These are phyloP conservation scores for Clavispora fructus DNA, from an alignment of 805 yeast genomes.

Conservation along the genomic window DNA sequence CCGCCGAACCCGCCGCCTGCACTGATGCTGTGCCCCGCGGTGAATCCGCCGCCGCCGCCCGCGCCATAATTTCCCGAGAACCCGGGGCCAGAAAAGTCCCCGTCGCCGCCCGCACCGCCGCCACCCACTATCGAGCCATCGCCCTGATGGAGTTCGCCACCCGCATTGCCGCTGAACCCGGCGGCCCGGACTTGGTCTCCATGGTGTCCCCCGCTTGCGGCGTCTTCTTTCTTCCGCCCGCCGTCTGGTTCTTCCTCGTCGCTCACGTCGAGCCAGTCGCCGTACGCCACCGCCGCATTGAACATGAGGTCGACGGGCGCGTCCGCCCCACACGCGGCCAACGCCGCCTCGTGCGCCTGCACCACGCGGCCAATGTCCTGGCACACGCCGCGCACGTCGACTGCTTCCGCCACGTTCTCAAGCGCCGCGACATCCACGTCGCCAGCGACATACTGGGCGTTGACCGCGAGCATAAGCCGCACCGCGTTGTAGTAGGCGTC, in stretches of 20 bases:
- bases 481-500: conserved; percentile 59
- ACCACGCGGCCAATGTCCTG: conserved; percentile 34
- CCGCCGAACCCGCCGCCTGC: neutral
- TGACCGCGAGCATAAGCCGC: conserved; percentile 55
- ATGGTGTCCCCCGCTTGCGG: too few relatives aligned
- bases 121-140: neutral
- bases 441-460: conserved; percentile 42
- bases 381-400: conserved; percentile 28
- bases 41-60: conserved; percentile 7
- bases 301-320: conserved; percentile 35
- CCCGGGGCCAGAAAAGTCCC: neutral
- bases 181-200: too few relatives aligned
- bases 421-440: conserved; percentile 29
- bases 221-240: conserved; percentile 11
- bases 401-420: conserved; percentile 28
- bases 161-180: neutral
- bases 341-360: conserved; percentile 34
- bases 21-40: neutral
- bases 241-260: conserved; percentile 29
- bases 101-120: neutral
- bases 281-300: conserved; percentile 44
- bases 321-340: conserved; percentile 16
- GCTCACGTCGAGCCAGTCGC: conserved; percentile 40
- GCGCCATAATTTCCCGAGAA: neutral
- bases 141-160: neutral